Evolutionary conservation across 2,329 filamentous ascomycete species (phyloP).

Genomic region (Arthrocladium fulminans): DNA sequence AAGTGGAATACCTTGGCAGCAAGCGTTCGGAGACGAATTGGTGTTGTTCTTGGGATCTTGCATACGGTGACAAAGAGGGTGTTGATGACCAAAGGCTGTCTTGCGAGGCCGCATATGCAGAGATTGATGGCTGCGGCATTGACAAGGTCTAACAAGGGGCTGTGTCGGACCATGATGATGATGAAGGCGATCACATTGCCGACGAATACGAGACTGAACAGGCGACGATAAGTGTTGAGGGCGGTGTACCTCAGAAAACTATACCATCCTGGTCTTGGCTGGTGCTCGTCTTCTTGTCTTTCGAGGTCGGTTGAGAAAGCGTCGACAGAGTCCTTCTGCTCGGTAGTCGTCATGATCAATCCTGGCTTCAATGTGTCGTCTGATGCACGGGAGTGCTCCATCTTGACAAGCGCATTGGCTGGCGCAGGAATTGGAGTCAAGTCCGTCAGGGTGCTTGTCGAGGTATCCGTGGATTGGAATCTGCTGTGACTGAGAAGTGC

Average conservation of each 20-base stretch:
- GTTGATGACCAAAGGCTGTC: slow-evolving; percentile 36
- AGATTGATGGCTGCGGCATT: slow-evolving; percentile 30
- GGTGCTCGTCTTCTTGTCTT: background rate
- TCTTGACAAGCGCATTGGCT: background rate
- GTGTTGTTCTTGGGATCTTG: slow-evolving; percentile 26
- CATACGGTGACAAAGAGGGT: slow-evolving; percentile 28
- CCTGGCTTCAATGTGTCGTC: background rate
- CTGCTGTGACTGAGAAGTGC: background rate
- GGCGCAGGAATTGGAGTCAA: background rate
- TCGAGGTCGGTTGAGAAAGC: background rate
- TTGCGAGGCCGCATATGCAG: slow-evolving; percentile 27
- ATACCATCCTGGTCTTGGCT: background rate
- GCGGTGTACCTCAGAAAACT: background rate
- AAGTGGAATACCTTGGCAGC: slow-evolving; percentile 35
- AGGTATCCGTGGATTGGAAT: background rate
- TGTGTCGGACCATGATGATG: slow-evolving; percentile 14
- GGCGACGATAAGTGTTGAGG: slow-evolving; percentile 47
- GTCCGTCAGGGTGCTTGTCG: background rate
- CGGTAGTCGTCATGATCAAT: background rate
- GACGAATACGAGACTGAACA: slow-evolving; percentile 47
- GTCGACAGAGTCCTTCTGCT: background rate
- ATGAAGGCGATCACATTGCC: slow-evolving; percentile 34
- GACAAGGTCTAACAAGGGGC: slow-evolving; percentile 14
- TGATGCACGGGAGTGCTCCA: background rate
- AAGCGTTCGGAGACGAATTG: slow-evolving; percentile 28